Evolutionary conservation across 1,284 basidiomycete species (phyloP).

Genomic region (Trichosporon faecale): DNA sequence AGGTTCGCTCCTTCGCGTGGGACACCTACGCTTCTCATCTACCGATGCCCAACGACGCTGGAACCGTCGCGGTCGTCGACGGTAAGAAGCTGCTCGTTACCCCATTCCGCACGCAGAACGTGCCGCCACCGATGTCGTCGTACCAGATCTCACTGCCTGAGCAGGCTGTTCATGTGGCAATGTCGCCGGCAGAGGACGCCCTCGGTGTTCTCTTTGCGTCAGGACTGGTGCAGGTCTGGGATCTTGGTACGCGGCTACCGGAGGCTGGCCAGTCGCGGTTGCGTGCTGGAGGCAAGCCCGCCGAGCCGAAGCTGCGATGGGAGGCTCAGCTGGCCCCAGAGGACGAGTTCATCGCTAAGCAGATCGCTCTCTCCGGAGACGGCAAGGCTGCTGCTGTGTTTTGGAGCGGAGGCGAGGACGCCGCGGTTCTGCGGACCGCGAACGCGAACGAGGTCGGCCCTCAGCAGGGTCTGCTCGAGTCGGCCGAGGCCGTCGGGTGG

Average conservation of each 20-base stretch:
- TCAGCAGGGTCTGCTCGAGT: constrained; percentile 11
- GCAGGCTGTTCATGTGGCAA: constrained; percentile 65
- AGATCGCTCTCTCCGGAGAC: constrained; percentile 33
- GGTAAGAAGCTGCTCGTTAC: constrained; percentile 83
- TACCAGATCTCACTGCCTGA: constrained; percentile 59
- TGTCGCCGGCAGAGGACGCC: constrained; percentile 61
- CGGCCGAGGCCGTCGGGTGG: constrained; percentile 36
- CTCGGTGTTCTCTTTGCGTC: constrained; percentile 63
- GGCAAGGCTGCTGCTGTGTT: constrained; percentile 37
- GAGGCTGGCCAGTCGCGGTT: constrained; percentile 51
- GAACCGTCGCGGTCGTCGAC: constrained; percentile 85
- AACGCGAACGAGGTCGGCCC: constrained; percentile 16
- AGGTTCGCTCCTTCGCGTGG: constrained; percentile 66
- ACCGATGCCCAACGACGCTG: constrained; percentile 71
- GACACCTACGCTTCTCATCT: constrained; percentile 67
- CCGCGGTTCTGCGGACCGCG: constrained; percentile 10
- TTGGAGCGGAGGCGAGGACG: constrained; percentile 21
- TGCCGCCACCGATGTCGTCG: constrained; percentile 93
- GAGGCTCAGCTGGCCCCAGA: constrained; percentile 39
- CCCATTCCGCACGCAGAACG: constrained; percentile 87
- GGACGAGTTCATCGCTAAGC: constrained; percentile 31
- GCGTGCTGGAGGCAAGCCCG: constrained; percentile 61
- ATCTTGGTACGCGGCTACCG: constrained; percentile 60
- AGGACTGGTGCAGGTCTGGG: constrained; percentile 62
- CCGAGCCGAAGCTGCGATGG: constrained; percentile 60